phyloP scores from a whole-genome alignment of 108 stramenopile species.

The Aurantiochytrium sp. region DNA sequence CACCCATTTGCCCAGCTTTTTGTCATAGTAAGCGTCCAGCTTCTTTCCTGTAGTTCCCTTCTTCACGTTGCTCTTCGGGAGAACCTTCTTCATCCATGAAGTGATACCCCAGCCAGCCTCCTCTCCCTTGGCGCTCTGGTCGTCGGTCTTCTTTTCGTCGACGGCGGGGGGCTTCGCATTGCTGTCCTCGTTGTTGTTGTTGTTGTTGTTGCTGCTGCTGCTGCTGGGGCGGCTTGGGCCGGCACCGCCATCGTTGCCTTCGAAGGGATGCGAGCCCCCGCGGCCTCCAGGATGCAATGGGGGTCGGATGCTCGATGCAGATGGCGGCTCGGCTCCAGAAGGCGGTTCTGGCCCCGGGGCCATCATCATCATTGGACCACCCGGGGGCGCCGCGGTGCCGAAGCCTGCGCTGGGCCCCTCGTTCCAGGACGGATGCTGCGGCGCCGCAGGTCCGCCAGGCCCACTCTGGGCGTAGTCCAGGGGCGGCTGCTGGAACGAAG shows the following conservation, averaged over 20 bases:
- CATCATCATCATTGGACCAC: neutral
- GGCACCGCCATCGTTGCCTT: too few relatives aligned
- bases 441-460: neutral
- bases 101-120: neutral
- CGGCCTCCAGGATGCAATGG: too few relatives aligned
- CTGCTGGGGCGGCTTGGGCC: too few relatives aligned
- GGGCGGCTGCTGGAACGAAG: neutral
- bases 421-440: too few relatives aligned
- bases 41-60: neutral
- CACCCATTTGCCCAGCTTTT: neutral
- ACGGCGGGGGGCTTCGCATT: too few relatives aligned
- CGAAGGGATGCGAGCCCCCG: too few relatives aligned
- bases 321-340: too few relatives aligned
- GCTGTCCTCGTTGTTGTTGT: too few relatives aligned
- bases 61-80: neutral
- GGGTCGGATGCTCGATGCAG: too few relatives aligned
- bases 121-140: neutral
- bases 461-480: neutral
- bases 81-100: constrained; percentile 7
- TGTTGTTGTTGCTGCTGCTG: too few relatives aligned
- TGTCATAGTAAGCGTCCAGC: constrained; percentile 25
- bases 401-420: too few relatives aligned
- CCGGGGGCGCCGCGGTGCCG: too few relatives aligned
- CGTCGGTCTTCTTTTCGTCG: neutral
- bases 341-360: neutral